phyloP scores from a whole-genome alignment of 441 rosid species.

The Breynia disticha region DNA sequence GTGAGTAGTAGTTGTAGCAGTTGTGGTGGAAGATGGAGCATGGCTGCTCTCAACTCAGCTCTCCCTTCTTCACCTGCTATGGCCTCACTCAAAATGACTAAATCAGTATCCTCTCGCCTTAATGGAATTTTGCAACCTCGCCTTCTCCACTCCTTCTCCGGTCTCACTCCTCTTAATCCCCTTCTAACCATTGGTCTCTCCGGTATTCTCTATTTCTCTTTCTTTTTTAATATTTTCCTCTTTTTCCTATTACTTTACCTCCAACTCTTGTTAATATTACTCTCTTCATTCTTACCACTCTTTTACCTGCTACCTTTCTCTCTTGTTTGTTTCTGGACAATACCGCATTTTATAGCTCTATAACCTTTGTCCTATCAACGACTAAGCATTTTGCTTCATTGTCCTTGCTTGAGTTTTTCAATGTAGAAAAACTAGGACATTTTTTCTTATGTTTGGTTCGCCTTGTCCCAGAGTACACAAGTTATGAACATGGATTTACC shows the following conservation, averaged over 20 bases:
- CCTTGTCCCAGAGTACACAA: constrained; percentile 26
- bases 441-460: background rate
- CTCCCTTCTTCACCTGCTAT: constrained; percentile 35
- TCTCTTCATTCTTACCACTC: too few species aligned
- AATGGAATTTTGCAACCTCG: constrained; percentile 10
- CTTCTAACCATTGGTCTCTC: constrained; percentile 43
- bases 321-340: too few species aligned
- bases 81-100: constrained; percentile 20
- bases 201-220: constrained; percentile 24
- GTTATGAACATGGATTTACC: constrained; percentile 38
- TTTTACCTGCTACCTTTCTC: too few species aligned
- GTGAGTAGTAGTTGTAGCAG: constrained; percentile 5
- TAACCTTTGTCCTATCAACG: too few species aligned
- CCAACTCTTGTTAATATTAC: too few species aligned
- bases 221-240: background rate
- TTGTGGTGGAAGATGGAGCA: constrained; percentile 39
- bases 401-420: too few species aligned
- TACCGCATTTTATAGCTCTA: too few species aligned
- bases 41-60: constrained; percentile 54
- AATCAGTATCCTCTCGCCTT: constrained; percentile 18
- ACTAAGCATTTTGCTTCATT: too few species aligned
- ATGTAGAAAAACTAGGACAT: too few species aligned
- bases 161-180: constrained; percentile 47
- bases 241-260: background rate
- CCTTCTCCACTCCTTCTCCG: constrained; percentile 41